A percentile compares a stretch with the other conserved stretches of the same genome.
These are phyloP conservation scores for Cenchrus americanus DNA, from an alignment of 176 grass and related monocot genomes.

Conservation along the genomic window DNA sequence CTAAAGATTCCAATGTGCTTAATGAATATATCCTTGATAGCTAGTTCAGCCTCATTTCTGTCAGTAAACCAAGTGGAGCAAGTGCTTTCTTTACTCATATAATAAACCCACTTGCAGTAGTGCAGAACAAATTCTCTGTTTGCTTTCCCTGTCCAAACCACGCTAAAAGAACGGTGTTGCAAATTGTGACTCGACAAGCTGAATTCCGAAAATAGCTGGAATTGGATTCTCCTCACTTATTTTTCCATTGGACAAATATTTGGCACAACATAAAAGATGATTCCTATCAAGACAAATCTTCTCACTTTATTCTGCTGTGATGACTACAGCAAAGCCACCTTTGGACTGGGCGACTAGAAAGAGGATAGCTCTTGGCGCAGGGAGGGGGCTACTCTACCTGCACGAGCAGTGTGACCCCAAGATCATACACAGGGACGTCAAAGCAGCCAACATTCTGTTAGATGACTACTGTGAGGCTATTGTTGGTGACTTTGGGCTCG, in stretches of 20 bases:
- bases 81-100: constrained; percentile 16
- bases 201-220: constrained; percentile 22
- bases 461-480: constrained; percentile 87
- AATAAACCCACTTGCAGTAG: constrained; percentile 28
- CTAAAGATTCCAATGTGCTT: constrained; percentile 28
- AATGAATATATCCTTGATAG: constrained; percentile 10
- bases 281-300: constrained; percentile 46
- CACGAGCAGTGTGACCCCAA: constrained; percentile 99
- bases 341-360: constrained; percentile 93
- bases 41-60: not conserved
- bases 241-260: constrained; percentile 22
- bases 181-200: constrained; percentile 26
- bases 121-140: constrained; percentile 38
- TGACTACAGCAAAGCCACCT: constrained; percentile 71
- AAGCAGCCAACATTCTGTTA: constrained; percentile 88
- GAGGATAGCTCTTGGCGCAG: constrained; percentile 85
- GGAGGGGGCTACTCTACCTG: constrained; percentile 84
- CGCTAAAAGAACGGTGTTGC: constrained; percentile 22
- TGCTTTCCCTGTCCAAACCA: not conserved
- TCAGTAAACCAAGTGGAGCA: not conserved
- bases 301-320: constrained; percentile 44
- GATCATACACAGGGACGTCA: constrained; percentile 97
- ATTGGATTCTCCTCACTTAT: constrained; percentile 44
- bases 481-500: constrained; percentile 90
- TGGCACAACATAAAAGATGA: constrained; percentile 28